phyloP scores from a whole-genome alignment of 371 early-diverging fungal species.

The Mortierella sp. region DNA sequence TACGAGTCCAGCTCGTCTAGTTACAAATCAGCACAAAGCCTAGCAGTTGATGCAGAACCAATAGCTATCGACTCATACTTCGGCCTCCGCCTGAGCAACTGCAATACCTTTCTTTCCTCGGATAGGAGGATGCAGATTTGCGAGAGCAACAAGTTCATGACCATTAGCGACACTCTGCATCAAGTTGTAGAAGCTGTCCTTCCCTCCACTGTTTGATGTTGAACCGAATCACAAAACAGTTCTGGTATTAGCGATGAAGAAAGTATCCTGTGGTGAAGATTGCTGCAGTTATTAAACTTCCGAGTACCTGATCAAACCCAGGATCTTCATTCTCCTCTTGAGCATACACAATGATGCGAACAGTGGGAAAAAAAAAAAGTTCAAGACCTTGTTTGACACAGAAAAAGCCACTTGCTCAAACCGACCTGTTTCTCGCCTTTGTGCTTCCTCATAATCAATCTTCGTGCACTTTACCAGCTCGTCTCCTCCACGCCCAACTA shows the following conservation, averaged over 20 bases:
- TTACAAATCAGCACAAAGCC: neutral
- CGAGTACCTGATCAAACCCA: conserved; percentile 62
- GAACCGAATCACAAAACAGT: neutral
- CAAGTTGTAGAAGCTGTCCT: conserved; percentile 98
- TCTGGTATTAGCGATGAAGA: neutral
- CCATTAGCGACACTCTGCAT: conserved; percentile 95
- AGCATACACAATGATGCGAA: no score
- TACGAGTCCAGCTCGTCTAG: conserved; percentile 95
- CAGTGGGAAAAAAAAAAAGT: no score
- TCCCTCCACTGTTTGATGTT: conserved; percentile 94
- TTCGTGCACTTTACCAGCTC: no score
- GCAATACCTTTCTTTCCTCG: conserved; percentile 69
- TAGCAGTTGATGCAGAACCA: neutral
- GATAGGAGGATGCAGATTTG: conserved; percentile 90
- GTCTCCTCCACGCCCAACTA: no score
- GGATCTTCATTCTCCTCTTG: conserved; percentile 69
- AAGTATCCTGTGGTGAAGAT: neutral
- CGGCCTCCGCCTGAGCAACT: neutral
- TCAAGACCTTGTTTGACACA: no score
- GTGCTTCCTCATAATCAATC: no score
- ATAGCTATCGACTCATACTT: neutral
- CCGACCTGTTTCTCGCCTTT: no score
- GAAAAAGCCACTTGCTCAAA: no score
- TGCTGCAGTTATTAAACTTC: neutral
- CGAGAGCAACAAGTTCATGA: conserved; percentile 94